Conservation (phyloP, 306 rosid genomes). For the cucumber (Cucumis sativus) region Cucumber_9930_V3 NC_026658.2:2929501-2930000, state of each 20-base stretch:
- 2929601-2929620: neutral
- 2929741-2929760: no score
- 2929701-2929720: neutral
- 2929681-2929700: neutral
- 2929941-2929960: neutral
- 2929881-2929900: neutral
- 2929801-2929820: neutral
- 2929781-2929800: neutral
- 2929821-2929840: neutral
- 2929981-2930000: neutral
- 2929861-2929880: neutral
- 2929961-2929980: neutral
- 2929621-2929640: neutral
- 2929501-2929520: neutral
- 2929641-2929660: neutral
- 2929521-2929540: neutral
- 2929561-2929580: neutral
- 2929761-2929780: neutral
- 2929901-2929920: neutral
- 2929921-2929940: conserved; percentile 3
- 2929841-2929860: neutral
- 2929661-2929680: neutral
- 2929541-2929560: neutral
- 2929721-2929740: neutral
- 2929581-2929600: neutral